These are phyloP conservation scores for Xylariaceae sp. DNA, from an alignment of 2,329 filamentous ascomycete genomes.

Conservation along the genomic window DNA sequence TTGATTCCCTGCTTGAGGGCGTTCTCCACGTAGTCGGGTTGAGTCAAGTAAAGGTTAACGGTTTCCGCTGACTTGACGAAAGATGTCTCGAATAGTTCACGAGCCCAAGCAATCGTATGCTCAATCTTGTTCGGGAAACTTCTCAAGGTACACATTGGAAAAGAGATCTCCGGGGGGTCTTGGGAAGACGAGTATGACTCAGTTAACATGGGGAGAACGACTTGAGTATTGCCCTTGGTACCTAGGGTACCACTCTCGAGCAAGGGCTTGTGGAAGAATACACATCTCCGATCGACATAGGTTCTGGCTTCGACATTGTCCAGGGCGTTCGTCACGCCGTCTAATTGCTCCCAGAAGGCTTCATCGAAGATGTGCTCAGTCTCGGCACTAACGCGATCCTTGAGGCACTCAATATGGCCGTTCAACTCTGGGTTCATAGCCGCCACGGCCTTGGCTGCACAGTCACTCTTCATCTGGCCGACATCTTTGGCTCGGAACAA, in stretches of 20 bases:
- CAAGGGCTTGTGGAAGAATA: constrained; percentile 96
- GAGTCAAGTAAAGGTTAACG: constrained; percentile 87
- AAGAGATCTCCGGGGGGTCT: constrained; percentile 95
- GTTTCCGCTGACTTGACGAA: constrained; percentile 93
- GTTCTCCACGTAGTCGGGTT: constrained; percentile 82
- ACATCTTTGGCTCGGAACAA: constrained; percentile 91
- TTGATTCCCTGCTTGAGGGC: constrained; percentile 90
- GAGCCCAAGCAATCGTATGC: constrained; percentile 97
- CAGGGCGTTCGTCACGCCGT: constrained; percentile 92
- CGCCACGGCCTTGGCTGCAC: constrained; percentile 81
- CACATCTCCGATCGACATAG: constrained; percentile 91
- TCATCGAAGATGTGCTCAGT: constrained; percentile 95
- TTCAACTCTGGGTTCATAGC: constrained; percentile 91
- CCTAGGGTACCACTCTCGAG: constrained; percentile 97
- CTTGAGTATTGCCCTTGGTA: constrained; percentile 97
- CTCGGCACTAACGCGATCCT: constrained; percentile 84
- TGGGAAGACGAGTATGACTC: constrained; percentile 97
- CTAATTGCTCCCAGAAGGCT: constrained; percentile 78
- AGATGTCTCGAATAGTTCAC: constrained; percentile 88
- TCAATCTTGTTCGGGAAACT: constrained; percentile 99
- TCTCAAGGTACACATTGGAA: constrained; percentile 96
- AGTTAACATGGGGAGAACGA: constrained; percentile 82
- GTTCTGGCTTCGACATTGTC: constrained; percentile 97
- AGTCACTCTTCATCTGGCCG: constrained; percentile 93
- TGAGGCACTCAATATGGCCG: constrained; percentile 78